These are phyloP conservation scores for Grosmannia penicillata DNA, from an alignment of 2,329 filamentous ascomycete species.

Conservation along the genomic window DNA sequence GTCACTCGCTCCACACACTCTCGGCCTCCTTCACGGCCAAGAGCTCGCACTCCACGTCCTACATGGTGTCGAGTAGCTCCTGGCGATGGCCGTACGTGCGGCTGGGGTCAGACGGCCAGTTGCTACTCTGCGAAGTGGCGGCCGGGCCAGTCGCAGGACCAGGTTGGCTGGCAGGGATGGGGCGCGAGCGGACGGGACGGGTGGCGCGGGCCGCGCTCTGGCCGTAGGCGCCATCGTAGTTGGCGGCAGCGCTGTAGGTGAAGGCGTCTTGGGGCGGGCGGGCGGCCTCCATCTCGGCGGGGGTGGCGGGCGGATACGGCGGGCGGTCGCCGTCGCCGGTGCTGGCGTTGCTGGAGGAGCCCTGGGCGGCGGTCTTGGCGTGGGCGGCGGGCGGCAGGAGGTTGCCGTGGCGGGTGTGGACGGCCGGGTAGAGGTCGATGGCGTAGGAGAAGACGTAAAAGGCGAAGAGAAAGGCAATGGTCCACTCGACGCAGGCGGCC, in stretches of 20 bases:
- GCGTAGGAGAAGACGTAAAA: conserved; percentile 80
- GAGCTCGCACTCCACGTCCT: too few relatives aligned
- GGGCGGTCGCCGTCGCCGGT: background rate
- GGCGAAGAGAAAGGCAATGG: conserved; percentile 71
- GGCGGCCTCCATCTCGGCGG: background rate
- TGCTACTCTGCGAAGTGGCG: conserved; percentile 1
- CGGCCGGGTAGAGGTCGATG: conserved; percentile 72
- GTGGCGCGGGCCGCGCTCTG: conserved; percentile 9
- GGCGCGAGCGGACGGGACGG: background rate
- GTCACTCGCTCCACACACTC: too few relatives aligned
- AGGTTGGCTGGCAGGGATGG: too few relatives aligned
- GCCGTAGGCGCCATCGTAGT: conserved; percentile 5
- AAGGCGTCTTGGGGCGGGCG: too few relatives aligned
- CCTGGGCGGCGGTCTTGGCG: conserved; percentile 1
- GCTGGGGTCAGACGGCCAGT: too few relatives aligned
- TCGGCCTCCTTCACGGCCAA: too few relatives aligned
- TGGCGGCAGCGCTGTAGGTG: background rate
- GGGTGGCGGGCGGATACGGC: background rate
- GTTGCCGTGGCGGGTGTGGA: conserved; percentile 42
- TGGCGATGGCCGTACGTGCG: conserved; percentile 1
- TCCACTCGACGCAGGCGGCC: conserved; percentile 67
- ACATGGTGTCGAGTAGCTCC: background rate
- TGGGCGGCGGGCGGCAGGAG: conserved; percentile 5
- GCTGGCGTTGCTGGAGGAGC: background rate
- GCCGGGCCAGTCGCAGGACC: too few relatives aligned